Evolutionary conservation across 441 rosid species (phyloP), one percentile per base, ranked within the genome.

Genomic region (Rhodomyrtus psidioides): DNA sequence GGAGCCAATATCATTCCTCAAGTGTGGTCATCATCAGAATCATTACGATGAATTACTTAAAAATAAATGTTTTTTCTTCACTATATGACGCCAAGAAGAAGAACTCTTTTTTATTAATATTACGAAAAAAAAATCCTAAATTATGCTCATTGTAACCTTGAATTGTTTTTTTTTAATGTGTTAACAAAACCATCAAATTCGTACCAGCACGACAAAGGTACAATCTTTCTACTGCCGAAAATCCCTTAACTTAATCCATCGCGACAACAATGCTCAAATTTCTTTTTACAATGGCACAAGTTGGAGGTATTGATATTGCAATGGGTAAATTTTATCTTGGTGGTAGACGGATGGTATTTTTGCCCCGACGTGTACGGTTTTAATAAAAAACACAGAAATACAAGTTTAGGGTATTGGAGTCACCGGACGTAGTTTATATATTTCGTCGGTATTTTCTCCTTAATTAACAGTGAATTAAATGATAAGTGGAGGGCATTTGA

Each of bases 101-200:
- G n/a, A 19, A 19, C 21, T 15, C 2, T 39, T 70, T 21, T 21
- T 2, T 5, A 7, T 70, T 6, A 3, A 39, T 19, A 5, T 70
- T 2, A 21, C 9, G n/a, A n/a, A n/a, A n/a, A 21, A 5, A 12
- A 21, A 21, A 21, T 21, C 26, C 4, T 5, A 14, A 14, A 59
- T 1, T 14, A 59, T 13, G 2, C 4, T 59, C 1, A 6, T 0
- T 3, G 5, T 0, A 4, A 0, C 0, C 2, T 2, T 3, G n/a
- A 58, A 27, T n/a, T n/a, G n/a, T n/a, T 4, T n/a, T 6, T 1
- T 5, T 21, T 62, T 28, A 27, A 30, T 1, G 2, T 70, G 79
- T 39, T 39, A 2, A 39, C n/a, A 21, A 70, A 70, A 70, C 9
- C n/a, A 21, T 12, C 51, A 6, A 21, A 70, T 4, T 1, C 1